Evolutionary conservation across 2,329 filamentous ascomycete species (phyloP), one percentile per base, ranked within the genome.

Genomic region (Aspergillus tamarii): DNA sequence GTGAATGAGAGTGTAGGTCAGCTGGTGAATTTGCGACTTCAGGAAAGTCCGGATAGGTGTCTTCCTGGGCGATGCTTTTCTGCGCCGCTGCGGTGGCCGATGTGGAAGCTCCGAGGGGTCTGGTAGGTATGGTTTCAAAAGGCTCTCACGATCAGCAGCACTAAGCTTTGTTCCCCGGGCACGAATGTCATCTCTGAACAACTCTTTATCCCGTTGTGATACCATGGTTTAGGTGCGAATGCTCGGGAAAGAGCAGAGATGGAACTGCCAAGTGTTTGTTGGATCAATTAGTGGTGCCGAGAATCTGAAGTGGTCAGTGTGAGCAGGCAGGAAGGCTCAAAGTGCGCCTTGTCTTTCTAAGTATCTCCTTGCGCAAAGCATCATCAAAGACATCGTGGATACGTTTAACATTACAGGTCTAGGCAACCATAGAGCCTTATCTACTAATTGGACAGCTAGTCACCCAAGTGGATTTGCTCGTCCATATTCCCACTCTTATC

Each of bases 1-100:
- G 73, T 97, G 93, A 41, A 82, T 81, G 45, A 80, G 48, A 26
- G 80, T 78, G 64, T 82, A 83, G 32, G 79, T 65, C n/a, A 83
- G 65, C 50, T 77, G 76, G 61, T 84, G 75, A 4, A 83, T 62
- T 63, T 81, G 80, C 9, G 76, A 76, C 64, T 77, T 81, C 48
- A 83, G 55, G 62, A 83, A 83, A 4, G 76, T 75, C 52, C 81
- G 79, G 34, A 83, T 75, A 16, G 81, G 77, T n/a, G 74, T 79
- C 65, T 72, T 77, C 55, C 72, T 70, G n/a, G 67, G 57, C 52
- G 57, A 58, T 46, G 59, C 32, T 63, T 73, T 73, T 56, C 67
- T 67, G 62, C 70, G 74, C 23, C 71, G 70, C 34, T 72, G 70
- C 39, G 65, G 59, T 45, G 70, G 65, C 46, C 68, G 62, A 45